Conservation (phyloP, 2,329 filamentous ascomycete genomes). For the Teratosphaeriaceae sp. region DNA sequence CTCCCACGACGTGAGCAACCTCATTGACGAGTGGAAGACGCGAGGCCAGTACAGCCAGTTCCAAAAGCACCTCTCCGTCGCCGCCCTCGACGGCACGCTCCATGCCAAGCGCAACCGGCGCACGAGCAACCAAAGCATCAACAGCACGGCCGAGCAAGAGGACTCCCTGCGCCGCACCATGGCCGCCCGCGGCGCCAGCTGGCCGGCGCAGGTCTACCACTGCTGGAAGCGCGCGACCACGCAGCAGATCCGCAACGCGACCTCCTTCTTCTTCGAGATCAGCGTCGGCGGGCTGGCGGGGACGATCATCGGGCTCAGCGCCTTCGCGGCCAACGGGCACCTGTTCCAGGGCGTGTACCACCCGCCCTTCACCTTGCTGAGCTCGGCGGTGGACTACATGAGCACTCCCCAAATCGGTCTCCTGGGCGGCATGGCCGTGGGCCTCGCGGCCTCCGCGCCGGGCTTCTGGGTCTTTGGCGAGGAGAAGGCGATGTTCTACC, state of each 20-base stretch:
- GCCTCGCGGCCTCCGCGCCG: constrained; percentile 48
- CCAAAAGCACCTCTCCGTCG: constrained; percentile 14
- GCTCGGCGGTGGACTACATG: constrained; percentile 44
- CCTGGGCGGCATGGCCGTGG: constrained; percentile 49
- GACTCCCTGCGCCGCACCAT: constrained; percentile 41
- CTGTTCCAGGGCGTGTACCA: constrained; percentile 50
- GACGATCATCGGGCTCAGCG: constrained; percentile 48
- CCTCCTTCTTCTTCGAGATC: constrained; percentile 50
- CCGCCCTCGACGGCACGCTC: constrained; percentile 6
- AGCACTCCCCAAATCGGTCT: constrained; percentile 49
- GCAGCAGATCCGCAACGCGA: constrained; percentile 50
- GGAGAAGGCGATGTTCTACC: constrained; percentile 48
- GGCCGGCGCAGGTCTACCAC: constrained; percentile 45
- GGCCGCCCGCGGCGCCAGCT: constrained; percentile 44
- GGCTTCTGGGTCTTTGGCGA: constrained; percentile 53
- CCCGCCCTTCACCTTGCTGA: constrained; percentile 45
- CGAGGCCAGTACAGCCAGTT: constrained; percentile 15
- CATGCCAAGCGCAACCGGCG: constrained; percentile 16
- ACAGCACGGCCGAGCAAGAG: constrained; percentile 34
- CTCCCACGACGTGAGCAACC: constrained; percentile 40
- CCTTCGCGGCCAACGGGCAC: constrained; percentile 44
- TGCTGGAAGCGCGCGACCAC: constrained; percentile 48
- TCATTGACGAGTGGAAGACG: constrained; percentile 45
- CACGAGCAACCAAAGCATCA: constrained; percentile 23
- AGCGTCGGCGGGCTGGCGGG: constrained; percentile 47